These are phyloP conservation scores for Pseudognaphalium luteoalbum DNA, from an alignment of 129 eudicot genomes.

Conservation along the genomic window DNA sequence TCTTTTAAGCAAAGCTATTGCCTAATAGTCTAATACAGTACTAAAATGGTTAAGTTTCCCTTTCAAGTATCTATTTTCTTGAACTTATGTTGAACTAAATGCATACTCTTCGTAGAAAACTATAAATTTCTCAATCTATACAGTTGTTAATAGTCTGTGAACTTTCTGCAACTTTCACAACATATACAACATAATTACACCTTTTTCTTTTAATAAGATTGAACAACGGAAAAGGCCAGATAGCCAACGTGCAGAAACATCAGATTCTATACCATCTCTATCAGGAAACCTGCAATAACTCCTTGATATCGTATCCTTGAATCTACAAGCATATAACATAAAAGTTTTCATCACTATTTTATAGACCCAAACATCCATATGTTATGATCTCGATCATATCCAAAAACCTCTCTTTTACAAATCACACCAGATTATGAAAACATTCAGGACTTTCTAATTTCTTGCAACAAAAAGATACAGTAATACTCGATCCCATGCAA, in stretches of 20 bases:
- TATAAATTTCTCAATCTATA: conserved; percentile 1
- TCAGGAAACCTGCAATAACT: conserved; percentile 62
- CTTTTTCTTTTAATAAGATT: background rate
- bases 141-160: background rate
- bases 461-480: background rate
- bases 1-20: background rate
- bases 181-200: conserved; percentile 21
- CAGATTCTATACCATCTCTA: conserved; percentile 17
- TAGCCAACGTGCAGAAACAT: conserved; percentile 13
- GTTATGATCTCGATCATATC: background rate
- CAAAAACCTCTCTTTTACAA: background rate
- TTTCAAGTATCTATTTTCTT: background rate
- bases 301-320: conserved; percentile 93
- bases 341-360: conserved; percentile 7
- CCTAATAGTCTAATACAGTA: background rate
- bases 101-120: background rate
- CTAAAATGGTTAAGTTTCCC: background rate
- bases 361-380: background rate
- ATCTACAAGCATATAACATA: conserved; percentile 44
- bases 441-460: background rate
- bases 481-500: background rate
- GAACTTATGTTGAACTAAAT: background rate
- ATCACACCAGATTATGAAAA: background rate
- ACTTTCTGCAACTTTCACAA: background rate
- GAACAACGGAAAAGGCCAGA: background rate